phyloP scores from a whole-genome alignment of 2,329 filamentous ascomycete genomes.

The Diplodia sapinea region DNA sequence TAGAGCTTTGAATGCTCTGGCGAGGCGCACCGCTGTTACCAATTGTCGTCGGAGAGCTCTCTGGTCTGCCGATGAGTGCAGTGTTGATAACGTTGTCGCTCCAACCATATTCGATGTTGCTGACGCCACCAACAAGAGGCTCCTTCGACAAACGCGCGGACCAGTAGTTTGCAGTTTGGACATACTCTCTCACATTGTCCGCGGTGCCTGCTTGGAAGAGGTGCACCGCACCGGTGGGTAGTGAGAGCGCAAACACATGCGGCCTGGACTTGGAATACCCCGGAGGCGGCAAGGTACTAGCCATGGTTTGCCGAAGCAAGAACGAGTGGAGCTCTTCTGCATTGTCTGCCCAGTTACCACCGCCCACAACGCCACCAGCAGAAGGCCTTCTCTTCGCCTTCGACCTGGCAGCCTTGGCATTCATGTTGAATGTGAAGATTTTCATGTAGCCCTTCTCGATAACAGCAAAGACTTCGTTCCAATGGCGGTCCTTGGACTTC shows the following conservation, averaged over 20 bases:
- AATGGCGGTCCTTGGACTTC: slow-evolving; percentile 90
- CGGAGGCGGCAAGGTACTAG: slow-evolving; percentile 84
- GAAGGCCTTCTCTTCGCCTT: slow-evolving; percentile 64
- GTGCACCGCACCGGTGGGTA: slow-evolving; percentile 92
- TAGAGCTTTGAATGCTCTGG: slow-evolving; percentile 65
- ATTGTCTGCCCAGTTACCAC: slow-evolving; percentile 98
- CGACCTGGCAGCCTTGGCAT: slow-evolving; percentile 72
- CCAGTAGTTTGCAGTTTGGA: slow-evolving; percentile 96
- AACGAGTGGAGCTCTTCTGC: slow-evolving; percentile 89
- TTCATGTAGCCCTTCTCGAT: slow-evolving; percentile 94
- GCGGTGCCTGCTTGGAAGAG: slow-evolving; percentile 97
- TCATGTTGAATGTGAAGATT: slow-evolving; percentile 88
- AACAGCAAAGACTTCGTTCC: slow-evolving; percentile 94
- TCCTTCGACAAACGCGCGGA: slow-evolving; percentile 92
- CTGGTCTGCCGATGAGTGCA: slow-evolving; percentile 51
- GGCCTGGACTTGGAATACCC: slow-evolving; percentile 91
- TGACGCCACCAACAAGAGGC: slow-evolving; percentile 88
- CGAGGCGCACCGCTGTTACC: slow-evolving; percentile 54
- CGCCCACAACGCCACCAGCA: slow-evolving; percentile 77
- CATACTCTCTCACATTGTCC: slow-evolving; percentile 93
- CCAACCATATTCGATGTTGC: slow-evolving; percentile 98
- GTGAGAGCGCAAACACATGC: slow-evolving; percentile 90
- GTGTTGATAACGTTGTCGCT: slow-evolving; percentile 77
- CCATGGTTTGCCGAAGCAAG: slow-evolving; percentile 86
- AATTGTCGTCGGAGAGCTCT: slow-evolving; percentile 41